Evolutionary conservation across 495 filamentous ascomycete genomes (phyloP).

Genomic region (Oidiodendron maius): DNA sequence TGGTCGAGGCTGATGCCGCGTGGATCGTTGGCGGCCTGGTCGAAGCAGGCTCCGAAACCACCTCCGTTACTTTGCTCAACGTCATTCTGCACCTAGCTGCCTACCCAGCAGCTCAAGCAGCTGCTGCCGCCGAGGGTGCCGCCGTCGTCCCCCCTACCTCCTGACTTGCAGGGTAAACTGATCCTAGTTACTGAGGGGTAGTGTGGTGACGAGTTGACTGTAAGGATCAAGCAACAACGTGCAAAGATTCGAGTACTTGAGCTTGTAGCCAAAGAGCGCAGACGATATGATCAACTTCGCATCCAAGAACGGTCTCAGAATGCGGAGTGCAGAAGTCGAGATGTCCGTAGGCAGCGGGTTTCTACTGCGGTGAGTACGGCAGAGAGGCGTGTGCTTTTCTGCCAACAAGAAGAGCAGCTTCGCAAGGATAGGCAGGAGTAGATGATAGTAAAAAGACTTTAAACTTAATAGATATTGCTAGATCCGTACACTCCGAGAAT

Average conservation of each 20-base stretch:
- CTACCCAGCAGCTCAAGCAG: too few relatives aligned
- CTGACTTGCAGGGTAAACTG: neutral
- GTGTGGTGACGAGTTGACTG: neutral
- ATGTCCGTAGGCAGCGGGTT: neutral
- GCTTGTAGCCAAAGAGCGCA: constrained; percentile 5
- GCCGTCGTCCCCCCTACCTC: neutral
- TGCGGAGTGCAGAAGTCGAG: too few relatives aligned
- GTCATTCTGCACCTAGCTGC: too few relatives aligned
- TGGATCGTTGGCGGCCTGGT: too few relatives aligned
- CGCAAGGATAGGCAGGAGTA: constrained; percentile 1
- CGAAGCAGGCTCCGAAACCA: too few relatives aligned
- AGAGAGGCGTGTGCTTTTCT: neutral
- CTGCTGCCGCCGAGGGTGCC: too few relatives aligned
- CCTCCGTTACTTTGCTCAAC: too few relatives aligned
- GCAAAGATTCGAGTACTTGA: constrained; percentile 8
- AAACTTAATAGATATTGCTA: too few relatives aligned
- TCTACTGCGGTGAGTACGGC: neutral
- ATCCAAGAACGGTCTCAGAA: constrained; percentile 5
- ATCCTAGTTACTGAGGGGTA: neutral
- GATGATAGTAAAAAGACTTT: too few relatives aligned
- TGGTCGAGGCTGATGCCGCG: too few relatives aligned
- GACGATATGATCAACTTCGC: constrained; percentile 4
- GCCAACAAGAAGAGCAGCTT: constrained; percentile 4
- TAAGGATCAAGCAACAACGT: constrained; percentile 6
- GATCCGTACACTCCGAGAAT: too few relatives aligned